Base-by-base conservation (phyloP, 768 basidiomycete species). In the Rhodocollybia butyracea region DNA sequence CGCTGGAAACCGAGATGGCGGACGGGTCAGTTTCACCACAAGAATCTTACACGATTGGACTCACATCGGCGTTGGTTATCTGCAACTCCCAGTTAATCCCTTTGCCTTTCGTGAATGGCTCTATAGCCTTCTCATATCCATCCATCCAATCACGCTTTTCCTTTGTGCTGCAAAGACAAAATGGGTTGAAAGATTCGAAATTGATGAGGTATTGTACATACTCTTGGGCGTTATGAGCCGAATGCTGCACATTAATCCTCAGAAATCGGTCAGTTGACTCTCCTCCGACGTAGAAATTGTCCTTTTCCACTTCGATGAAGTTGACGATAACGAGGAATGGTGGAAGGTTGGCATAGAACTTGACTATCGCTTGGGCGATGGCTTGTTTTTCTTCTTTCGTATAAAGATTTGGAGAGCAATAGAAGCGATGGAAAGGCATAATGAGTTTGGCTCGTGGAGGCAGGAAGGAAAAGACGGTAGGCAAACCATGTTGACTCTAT, bases 371-470 rank as follows among this genome's bases (percentile, higher is more conserved):
- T 26, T 55, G 40, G 5, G 65, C 59, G 41, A 66, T 59, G 2
- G 57, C 56, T 12, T 59, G 57, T 51, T 66, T 66, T 24, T 66
- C 65, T 13, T 57, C 58, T 7, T 53, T 19, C 22, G 65, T 57
- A 29, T 64, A 65, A 34, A 63, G 43, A 11, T 56, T 60, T 40
- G 60, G 62, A 21, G 65, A 61, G 5, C 57, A 54, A 48, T 65
- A 64, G 55, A 64, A 60, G 45, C 64, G 57, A 46, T 66, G 63
- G 42, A 66, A 59, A 61, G 65, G 65, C 65, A 66, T 66, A n/a
- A n/a, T n/a, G n/a, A n/a, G n/a, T n/a, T n/a, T n/a, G n/a, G n/a
- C n/a, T n/a, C n/a, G n/a, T n/a, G n/a, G n/a, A n/a, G n/a, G n/a
- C n/a, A n/a, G n/a, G n/a, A n/a, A n/a, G n/a, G n/a, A n/a, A n/a